Percentiles rank a stretch among this genome's conserved stretches.
Evolutionary conservation across 331 rosid species (phyloP).

Genomic region (Acacia pycnantha): DNA sequence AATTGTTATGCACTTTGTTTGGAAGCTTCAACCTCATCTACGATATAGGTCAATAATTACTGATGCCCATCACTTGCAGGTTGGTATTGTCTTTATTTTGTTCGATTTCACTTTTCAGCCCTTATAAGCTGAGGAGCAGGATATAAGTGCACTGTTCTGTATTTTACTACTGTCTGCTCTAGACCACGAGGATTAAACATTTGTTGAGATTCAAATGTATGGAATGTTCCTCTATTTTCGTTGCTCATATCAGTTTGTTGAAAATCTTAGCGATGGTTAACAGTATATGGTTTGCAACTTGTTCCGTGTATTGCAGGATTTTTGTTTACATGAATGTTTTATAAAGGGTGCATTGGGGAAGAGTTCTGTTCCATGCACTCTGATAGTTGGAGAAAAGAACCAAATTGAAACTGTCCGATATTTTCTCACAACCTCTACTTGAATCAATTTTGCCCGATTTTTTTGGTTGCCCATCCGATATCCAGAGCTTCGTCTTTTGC

Average conservation of each 20-base stretch:
- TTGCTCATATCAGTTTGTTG: slow-evolving; percentile 13
- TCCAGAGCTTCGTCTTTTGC: too few relatives aligned
- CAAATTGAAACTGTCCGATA: not conserved
- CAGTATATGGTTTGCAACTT: not conserved
- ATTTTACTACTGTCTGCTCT: not conserved
- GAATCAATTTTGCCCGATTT: not conserved
- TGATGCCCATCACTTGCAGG: not conserved
- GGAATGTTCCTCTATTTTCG: slow-evolving; percentile 6
- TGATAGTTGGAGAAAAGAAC: not conserved
- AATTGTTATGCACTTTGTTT: slow-evolving; percentile 9
- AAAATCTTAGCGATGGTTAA: not conserved
- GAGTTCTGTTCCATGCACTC: not conserved
- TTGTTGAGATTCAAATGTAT: slow-evolving; percentile 2
- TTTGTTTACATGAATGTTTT: not conserved
- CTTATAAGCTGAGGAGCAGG: not conserved
- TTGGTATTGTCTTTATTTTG: not conserved
- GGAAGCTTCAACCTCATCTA: slow-evolving; percentile 35
- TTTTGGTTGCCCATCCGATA: too few relatives aligned
- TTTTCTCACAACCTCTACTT: not conserved
- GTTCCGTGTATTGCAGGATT: slow-evolving; percentile 1
- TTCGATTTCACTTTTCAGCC: not conserved
- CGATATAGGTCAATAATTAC: slow-evolving; percentile 13
- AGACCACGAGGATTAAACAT: slow-evolving; percentile 1
- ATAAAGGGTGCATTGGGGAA: not conserved
- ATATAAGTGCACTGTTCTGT: slow-evolving; percentile 21